These are phyloP conservation scores for Astrothelium macrocarpum DNA, from an alignment of 495 filamentous ascomycete genomes.

Conservation along the genomic window DNA sequence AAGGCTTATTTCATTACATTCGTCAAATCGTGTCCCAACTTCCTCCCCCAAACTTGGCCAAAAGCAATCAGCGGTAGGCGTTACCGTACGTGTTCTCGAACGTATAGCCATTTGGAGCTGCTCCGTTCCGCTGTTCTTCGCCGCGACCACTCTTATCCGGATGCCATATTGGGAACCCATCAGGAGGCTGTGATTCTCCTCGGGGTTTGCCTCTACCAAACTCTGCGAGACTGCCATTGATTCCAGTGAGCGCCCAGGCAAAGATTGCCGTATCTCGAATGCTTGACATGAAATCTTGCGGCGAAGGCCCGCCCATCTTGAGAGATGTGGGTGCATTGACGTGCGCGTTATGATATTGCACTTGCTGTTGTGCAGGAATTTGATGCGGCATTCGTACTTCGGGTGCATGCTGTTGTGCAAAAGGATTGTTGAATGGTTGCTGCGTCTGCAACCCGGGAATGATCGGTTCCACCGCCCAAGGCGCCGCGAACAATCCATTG, in stretches of 20 bases:
- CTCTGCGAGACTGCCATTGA: conserved; percentile 64
- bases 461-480: conserved; percentile 60
- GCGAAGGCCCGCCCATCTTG: conserved; percentile 12
- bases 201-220: conserved; percentile 53
- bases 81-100: background rate
- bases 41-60: background rate
- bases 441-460: conserved; percentile 27
- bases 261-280: conserved; percentile 81
- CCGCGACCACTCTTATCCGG: conserved; percentile 7
- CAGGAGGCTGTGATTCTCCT: conserved; percentile 48
- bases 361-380: conserved; percentile 1
- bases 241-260: conserved; percentile 70
- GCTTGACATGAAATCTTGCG: conserved; percentile 60
- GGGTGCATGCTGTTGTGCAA: conserved; percentile 27
- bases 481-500: conserved; percentile 67
- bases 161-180: conserved; percentile 46
- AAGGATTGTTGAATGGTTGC: conserved; percentile 16
- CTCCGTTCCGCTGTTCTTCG: background rate
- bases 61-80: background rate
- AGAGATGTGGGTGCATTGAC: background rate
- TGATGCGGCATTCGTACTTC: background rate
- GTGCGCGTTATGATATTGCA: conserved; percentile 9
- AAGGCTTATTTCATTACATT: background rate
- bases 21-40: background rate
- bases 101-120: background rate